These are phyloP conservation scores for Allomyces arbusculus DNA, from an alignment of 192 early-diverging fungal species.

Conservation along the genomic window DNA sequence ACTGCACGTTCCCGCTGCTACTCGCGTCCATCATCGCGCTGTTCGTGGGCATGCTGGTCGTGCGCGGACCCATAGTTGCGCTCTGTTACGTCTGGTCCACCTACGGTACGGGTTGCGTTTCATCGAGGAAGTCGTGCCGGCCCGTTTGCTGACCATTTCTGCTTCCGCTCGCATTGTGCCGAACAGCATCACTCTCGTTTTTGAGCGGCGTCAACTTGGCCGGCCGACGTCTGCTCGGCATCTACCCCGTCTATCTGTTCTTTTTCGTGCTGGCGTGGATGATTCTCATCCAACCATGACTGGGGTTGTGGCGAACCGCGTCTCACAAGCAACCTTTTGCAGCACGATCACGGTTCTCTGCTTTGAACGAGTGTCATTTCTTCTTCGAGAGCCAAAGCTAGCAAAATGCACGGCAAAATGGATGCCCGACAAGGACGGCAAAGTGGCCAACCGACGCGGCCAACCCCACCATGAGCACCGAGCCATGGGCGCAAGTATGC, in stretches of 20 bases:
- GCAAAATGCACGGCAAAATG: too few relatives aligned
- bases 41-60: slow-evolving; percentile 38
- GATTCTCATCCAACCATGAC: slow-evolving; percentile 33
- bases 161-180: slow-evolving; percentile 1
- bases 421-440: too few relatives aligned
- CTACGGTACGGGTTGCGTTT: slow-evolving; percentile 34
- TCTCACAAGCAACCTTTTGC: too few relatives aligned
- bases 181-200: slow-evolving; percentile 73
- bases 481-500: too few relatives aligned
- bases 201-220: slow-evolving; percentile 66
- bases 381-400: too few relatives aligned
- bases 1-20: slow-evolving; percentile 87
- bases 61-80: slow-evolving; percentile 50
- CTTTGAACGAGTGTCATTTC: too few relatives aligned
- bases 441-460: too few relatives aligned
- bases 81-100: slow-evolving; percentile 72
- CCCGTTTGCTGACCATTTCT: not conserved
- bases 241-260: slow-evolving; percentile 89
- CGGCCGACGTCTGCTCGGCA: slow-evolving; percentile 63
- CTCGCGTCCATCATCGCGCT: slow-evolving; percentile 52
- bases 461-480: too few relatives aligned
- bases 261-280: slow-evolving; percentile 92
- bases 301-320: too few relatives aligned
- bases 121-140: not conserved
- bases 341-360: too few relatives aligned